Conservation (phyloP, 805 yeast genomes). For the Wickerhamiella hasegawae region DNA sequence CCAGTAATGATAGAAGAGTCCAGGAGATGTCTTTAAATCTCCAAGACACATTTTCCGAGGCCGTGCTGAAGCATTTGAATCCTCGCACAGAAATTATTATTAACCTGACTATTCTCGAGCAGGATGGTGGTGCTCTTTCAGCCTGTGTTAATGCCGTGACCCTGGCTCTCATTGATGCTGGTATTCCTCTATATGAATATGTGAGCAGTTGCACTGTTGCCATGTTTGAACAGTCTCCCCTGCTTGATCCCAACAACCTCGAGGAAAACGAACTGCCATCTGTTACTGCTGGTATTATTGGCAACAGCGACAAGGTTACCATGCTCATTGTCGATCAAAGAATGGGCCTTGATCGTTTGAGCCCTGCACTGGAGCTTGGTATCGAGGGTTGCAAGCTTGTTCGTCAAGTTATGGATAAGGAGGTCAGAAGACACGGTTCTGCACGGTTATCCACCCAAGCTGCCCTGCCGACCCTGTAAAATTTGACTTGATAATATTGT, state of each 20-base stretch:
- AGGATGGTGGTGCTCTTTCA: conserved; percentile 81
- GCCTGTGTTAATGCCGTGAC: conserved; percentile 74
- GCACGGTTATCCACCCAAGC: background rate
- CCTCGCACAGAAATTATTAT: conserved; percentile 74
- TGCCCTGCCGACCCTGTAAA: too few relatives aligned
- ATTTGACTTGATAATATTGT: too few relatives aligned
- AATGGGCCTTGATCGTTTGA: conserved; percentile 68
- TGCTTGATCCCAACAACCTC: conserved; percentile 64
- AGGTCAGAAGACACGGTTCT: conserved; percentile 57
- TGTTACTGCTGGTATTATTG: conserved; percentile 72
- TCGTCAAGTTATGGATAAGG: conserved; percentile 72
- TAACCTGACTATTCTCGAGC: conserved; percentile 59
- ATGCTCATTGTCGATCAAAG: conserved; percentile 65
- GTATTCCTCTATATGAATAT: conserved; percentile 85
- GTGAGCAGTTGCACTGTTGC: conserved; percentile 73
- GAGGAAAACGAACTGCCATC: conserved; percentile 77
- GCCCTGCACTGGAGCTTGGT: conserved; percentile 61
- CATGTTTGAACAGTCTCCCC: conserved; percentile 55
- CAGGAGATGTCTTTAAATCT: conserved; percentile 22
- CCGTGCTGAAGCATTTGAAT: conserved; percentile 55
- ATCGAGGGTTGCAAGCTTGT: conserved; percentile 76
- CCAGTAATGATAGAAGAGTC: conserved; percentile 37
- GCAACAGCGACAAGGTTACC: conserved; percentile 64
- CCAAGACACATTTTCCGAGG: conserved; percentile 28
- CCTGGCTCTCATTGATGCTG: conserved; percentile 85